phyloP scores from a whole-genome alignment of 345 rosid genomes.

The Hevea brasiliensis region DNA sequence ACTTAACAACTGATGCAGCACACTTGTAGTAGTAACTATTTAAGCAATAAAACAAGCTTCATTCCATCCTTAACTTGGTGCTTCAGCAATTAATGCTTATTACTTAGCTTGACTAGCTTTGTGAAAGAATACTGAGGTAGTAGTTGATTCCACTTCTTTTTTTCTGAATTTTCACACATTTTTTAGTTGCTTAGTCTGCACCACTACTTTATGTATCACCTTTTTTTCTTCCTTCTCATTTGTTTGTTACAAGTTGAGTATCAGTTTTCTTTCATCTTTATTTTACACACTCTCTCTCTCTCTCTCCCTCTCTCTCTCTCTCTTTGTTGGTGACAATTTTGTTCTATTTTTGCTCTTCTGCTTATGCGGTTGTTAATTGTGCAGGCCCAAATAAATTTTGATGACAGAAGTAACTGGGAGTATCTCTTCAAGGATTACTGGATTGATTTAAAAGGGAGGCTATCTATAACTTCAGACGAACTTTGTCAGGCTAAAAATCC shows the following conservation, averaged over 20 bases:
- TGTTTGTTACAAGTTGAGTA: background rate
- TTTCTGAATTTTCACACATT: background rate
- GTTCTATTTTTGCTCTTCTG: background rate
- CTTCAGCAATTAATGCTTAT: background rate
- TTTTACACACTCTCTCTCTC: too few relatives aligned
- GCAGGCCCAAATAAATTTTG: conserved; percentile 82
- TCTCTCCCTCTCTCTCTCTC: background rate
- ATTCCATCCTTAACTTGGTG: background rate
- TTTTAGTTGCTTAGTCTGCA: background rate
- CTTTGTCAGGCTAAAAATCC: conserved; percentile 70
- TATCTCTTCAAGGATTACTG: conserved; percentile 98
- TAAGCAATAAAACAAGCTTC: background rate
- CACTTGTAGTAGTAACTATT: background rate
- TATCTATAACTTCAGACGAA: conserved; percentile 71
- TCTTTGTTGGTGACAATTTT: background rate
- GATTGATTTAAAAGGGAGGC: conserved; percentile 67
- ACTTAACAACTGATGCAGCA: background rate
- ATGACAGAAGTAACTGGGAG: conserved; percentile 96
- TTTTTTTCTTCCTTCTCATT: background rate
- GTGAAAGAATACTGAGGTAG: background rate
- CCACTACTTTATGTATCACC: background rate
- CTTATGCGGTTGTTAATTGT: conserved; percentile 9
- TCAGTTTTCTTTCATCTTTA: background rate
- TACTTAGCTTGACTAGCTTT: background rate
- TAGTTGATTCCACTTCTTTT: background rate